A percentile compares a stretch with the other conserved stretches of the same genome.
Evolutionary conservation across 768 basidiomycete species (phyloP).

Genomic region (Hypholoma sublateritium): DNA sequence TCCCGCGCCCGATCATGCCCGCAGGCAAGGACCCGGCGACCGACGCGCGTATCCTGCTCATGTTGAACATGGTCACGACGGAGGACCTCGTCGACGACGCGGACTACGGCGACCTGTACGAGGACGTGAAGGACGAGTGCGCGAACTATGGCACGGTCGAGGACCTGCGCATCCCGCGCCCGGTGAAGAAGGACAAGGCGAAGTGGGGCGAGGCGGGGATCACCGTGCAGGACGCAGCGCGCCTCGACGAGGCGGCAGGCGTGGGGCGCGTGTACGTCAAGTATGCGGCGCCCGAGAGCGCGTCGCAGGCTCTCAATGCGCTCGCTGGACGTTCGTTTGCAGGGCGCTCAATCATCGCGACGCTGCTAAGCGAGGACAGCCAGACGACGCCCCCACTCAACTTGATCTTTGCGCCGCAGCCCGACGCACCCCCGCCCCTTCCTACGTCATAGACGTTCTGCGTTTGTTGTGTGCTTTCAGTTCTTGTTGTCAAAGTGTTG

Average conservation of each 20-base stretch:
- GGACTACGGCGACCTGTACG: conserved; percentile 92
- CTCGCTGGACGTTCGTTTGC: conserved; percentile 90
- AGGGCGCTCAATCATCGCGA: conserved; percentile 85
- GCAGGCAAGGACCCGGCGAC: conserved; percentile 62
- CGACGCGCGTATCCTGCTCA: conserved; percentile 85
- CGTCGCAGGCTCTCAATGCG: conserved; percentile 73
- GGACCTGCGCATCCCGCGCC: conserved; percentile 87
- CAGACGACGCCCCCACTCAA: conserved; percentile 82
- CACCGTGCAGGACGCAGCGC: conserved; percentile 63
- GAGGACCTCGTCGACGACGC: conserved; percentile 90
- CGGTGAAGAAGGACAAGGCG: conserved; percentile 81
- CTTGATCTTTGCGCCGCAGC: conserved; percentile 82
- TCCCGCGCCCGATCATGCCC: conserved; percentile 87
- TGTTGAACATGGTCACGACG: conserved; percentile 97
- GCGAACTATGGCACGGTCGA: conserved; percentile 77
- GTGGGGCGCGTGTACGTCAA: conserved; percentile 97
- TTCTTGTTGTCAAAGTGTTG: neutral
- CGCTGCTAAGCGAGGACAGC: conserved; percentile 79
- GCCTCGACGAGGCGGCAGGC: conserved; percentile 85
- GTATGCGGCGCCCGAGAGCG: conserved; percentile 62
- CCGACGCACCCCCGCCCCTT: conserved; percentile 78
- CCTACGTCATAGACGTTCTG: conserved; percentile 42
- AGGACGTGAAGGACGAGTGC: conserved; percentile 93
- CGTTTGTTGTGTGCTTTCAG: neutral
- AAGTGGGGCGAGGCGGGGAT: conserved; percentile 76